These are phyloP conservation scores for Aspergillus sparsus DNA, from an alignment of 495 filamentous ascomycete species.

Conservation along the genomic window DNA sequence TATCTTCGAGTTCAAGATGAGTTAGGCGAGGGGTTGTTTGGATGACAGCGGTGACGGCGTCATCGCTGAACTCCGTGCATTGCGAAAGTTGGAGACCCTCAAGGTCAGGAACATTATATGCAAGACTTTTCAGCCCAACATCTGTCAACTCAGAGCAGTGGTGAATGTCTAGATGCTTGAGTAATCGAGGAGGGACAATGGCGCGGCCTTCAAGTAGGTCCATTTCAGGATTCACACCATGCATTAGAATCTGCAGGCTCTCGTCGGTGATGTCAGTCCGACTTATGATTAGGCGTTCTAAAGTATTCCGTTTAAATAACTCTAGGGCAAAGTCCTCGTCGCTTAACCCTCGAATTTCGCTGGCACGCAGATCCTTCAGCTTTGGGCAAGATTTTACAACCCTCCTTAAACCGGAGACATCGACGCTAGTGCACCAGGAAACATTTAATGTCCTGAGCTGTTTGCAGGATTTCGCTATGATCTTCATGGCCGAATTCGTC, in stretches of 20 bases:
- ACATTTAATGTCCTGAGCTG: slow-evolving; percentile 81
- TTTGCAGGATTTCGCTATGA: slow-evolving; percentile 81
- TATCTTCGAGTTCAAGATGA: slow-evolving; percentile 87
- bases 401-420: slow-evolving; percentile 74
- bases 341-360: slow-evolving; percentile 79
- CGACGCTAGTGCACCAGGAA: slow-evolving; percentile 85
- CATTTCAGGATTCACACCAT: slow-evolving; percentile 70
- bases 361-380: slow-evolving; percentile 77
- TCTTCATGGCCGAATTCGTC: slow-evolving; percentile 82
- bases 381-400: slow-evolving; percentile 71
- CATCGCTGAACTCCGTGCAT: slow-evolving; percentile 70
- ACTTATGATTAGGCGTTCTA: slow-evolving; percentile 78
- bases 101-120: slow-evolving; percentile 73
- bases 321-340: slow-evolving; percentile 66
- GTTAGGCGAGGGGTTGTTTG: slow-evolving; percentile 73
- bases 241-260: slow-evolving; percentile 67
- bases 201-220: slow-evolving; percentile 76
- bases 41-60: slow-evolving; percentile 68
- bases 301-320: slow-evolving; percentile 75
- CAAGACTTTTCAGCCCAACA: slow-evolving; percentile 64
- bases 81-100: slow-evolving; percentile 80
- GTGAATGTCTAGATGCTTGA: slow-evolving; percentile 84
- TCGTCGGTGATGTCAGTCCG: slow-evolving; percentile 76
- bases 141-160: slow-evolving; percentile 74
- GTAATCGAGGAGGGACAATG: slow-evolving; percentile 72